Percentiles rank a stretch among this genome's conserved stretches.
Evolutionary conservation across 2,329 filamentous ascomycete genomes (phyloP).

Genomic region (Ophiostoma piceae): DNA sequence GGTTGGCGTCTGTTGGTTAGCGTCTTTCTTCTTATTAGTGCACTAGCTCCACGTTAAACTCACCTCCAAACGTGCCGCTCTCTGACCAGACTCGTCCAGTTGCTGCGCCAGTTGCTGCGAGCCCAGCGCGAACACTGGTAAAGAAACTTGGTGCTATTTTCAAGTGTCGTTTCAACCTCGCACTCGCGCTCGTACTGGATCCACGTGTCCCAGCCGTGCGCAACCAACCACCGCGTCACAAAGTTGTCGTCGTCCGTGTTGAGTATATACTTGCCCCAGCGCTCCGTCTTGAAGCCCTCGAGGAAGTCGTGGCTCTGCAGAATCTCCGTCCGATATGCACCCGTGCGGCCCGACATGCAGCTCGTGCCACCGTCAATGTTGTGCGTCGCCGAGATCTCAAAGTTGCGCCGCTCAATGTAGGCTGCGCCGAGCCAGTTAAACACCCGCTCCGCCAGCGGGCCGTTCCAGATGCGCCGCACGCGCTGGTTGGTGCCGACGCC

Average conservation of each 20-base stretch:
- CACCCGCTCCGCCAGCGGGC: constrained; percentile 55
- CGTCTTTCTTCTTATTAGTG: not conserved
- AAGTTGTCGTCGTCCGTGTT: constrained; percentile 99
- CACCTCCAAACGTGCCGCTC: constrained; percentile 84
- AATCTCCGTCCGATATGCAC: constrained; percentile 85
- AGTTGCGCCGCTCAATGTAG: constrained; percentile 91
- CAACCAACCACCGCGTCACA: constrained; percentile 92
- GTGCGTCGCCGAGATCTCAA: constrained; percentile 93
- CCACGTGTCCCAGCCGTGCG: constrained; percentile 87
- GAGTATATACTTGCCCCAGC: constrained; percentile 80
- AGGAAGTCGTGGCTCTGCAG: constrained; percentile 80
- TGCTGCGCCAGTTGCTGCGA: constrained; percentile 95
- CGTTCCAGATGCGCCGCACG: constrained; percentile 63
- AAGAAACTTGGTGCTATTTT: constrained; percentile 81
- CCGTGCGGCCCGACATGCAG: constrained; percentile 90
- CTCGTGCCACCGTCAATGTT: constrained; percentile 94
- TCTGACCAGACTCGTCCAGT: constrained; percentile 80
- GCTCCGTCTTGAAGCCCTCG: constrained; percentile 84
- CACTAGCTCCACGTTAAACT: constrained; percentile 40
- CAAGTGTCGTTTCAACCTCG: constrained; percentile 86
- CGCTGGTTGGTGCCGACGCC: constrained; percentile 90
- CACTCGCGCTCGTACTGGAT: constrained; percentile 91
- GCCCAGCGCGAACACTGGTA: constrained; percentile 94
- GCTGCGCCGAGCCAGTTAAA: constrained; percentile 89
- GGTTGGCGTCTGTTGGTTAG: constrained; percentile 64